phyloP scores from a whole-genome alignment of 306 rosid species.

The Fragaria nilgerrensis region DNA sequence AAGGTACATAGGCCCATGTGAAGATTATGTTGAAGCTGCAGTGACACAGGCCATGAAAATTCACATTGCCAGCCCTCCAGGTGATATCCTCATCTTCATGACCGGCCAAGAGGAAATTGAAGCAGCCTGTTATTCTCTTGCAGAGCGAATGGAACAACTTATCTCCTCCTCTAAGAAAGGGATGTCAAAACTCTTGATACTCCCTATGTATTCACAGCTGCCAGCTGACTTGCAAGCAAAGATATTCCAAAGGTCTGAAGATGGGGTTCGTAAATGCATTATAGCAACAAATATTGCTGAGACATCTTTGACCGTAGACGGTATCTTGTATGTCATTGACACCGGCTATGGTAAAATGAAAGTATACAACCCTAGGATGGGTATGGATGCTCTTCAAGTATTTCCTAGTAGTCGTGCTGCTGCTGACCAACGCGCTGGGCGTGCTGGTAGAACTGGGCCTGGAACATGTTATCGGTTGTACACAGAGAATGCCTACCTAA shows the following conservation, averaged over 20 bases:
- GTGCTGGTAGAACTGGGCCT: slow-evolving; percentile 99
- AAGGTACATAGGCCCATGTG: slow-evolving; percentile 79
- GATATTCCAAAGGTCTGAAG: slow-evolving; percentile 88
- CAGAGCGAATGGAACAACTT: slow-evolving; percentile 84
- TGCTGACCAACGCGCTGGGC: slow-evolving; percentile 94
- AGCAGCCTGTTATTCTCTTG: slow-evolving; percentile 91
- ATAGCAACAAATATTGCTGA: slow-evolving; percentile 97
- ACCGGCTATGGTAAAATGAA: slow-evolving; percentile 96
- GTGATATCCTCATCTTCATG: slow-evolving; percentile 96
- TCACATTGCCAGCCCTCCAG: slow-evolving; percentile 83
- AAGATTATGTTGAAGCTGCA: slow-evolving; percentile 95
- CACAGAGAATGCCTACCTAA: slow-evolving; percentile 79
- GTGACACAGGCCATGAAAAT: slow-evolving; percentile 95
- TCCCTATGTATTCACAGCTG: slow-evolving; percentile 93
- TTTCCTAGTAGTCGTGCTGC: slow-evolving; percentile 96
- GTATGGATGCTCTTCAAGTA: slow-evolving; percentile 98
- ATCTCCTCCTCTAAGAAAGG: slow-evolving; percentile 58
- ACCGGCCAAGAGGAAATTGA: slow-evolving; percentile 99
- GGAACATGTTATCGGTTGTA: slow-evolving; percentile 88
- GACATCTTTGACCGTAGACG: slow-evolving; percentile 94
- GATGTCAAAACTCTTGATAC: slow-evolving; percentile 87
- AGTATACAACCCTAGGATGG: slow-evolving; percentile 94
- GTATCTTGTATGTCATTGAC: slow-evolving; percentile 88
- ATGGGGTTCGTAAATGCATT: slow-evolving; percentile 90
- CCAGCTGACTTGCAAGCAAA: slow-evolving; percentile 97